These are phyloP conservation scores for Vaccinium corymbosum DNA, from an alignment of 148 eudicot genomes.

Conservation along the genomic window DNA sequence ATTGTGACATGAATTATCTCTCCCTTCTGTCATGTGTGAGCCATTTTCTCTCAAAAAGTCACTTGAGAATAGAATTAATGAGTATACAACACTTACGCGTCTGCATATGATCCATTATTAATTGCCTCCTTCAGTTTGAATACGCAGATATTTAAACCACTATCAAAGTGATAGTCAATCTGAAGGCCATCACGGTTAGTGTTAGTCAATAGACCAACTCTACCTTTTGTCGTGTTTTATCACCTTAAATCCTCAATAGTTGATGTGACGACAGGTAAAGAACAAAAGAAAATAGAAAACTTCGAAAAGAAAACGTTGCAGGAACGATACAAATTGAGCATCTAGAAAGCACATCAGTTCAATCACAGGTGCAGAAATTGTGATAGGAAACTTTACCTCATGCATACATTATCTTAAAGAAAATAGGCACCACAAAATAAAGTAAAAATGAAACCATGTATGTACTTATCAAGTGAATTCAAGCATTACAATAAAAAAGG, in stretches of 20 bases:
- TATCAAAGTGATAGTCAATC: neutral
- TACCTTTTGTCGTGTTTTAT: neutral
- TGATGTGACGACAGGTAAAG: neutral
- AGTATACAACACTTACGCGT: neutral
- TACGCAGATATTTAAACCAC: neutral
- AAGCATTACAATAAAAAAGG: neutral
- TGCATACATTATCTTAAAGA: neutral
- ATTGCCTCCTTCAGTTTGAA: neutral
- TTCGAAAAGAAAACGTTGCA: neutral
- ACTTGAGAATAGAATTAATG: neutral
- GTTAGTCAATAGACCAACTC: neutral
- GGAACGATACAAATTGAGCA: neutral
- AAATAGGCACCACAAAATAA: neutral
- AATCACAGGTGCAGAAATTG: neutral
- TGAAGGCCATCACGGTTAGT: neutral
- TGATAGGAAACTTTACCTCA: neutral
- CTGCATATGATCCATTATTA: neutral
- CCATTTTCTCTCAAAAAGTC: neutral
- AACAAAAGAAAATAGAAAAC: neutral
- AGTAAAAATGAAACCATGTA: neutral
- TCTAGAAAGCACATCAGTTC: neutral
- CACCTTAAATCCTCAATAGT: neutral
- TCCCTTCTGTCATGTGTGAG: neutral
- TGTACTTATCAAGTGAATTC: neutral
- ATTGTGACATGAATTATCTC: neutral